These are phyloP conservation scores for Xerocomellus intermedius DNA, from an alignment of 768 basidiomycete species.

Conservation along the genomic window DNA sequence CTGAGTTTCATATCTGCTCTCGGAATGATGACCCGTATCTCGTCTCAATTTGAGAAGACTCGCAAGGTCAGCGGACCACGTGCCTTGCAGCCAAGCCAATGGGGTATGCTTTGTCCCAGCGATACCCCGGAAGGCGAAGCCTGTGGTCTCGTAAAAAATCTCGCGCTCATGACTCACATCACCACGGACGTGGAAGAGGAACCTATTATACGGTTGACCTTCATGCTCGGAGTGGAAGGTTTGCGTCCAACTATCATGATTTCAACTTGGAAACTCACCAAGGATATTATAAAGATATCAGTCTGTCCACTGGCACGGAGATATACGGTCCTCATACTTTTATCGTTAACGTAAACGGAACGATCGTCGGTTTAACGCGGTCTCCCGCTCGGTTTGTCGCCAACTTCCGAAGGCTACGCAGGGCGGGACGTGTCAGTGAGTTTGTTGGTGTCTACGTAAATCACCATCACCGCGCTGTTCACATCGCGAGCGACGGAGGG, in stretches of 20 bases:
- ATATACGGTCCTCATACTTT: slow-evolving; percentile 93
- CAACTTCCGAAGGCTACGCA: slow-evolving; percentile 89
- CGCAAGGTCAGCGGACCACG: slow-evolving; percentile 97
- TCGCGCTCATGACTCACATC: slow-evolving; percentile 99
- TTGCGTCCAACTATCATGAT: slow-evolving; percentile 19
- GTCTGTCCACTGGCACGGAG: slow-evolving; percentile 88
- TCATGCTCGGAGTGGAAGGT: slow-evolving; percentile 98
- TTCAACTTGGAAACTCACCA: slow-evolving; percentile 12
- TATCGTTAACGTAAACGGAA: slow-evolving; percentile 96
- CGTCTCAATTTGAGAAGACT: slow-evolving; percentile 99
- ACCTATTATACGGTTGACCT: slow-evolving; percentile 84
- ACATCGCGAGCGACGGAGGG: slow-evolving; percentile 96
- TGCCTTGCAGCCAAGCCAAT: slow-evolving; percentile 96
- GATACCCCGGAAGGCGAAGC: slow-evolving; percentile 99
- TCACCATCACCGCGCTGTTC: slow-evolving; percentile 90
- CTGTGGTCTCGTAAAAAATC: slow-evolving; percentile 96
- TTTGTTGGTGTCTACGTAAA: slow-evolving; percentile 97
- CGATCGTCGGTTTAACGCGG: slow-evolving; percentile 90
- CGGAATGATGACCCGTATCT: slow-evolving; percentile 99
- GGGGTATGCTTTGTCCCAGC: slow-evolving; percentile 97
- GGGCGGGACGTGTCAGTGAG: slow-evolving; percentile 90
- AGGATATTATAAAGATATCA: slow-evolving; percentile 64
- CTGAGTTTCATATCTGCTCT: slow-evolving; percentile 95
- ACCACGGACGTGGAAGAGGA: slow-evolving; percentile 98
- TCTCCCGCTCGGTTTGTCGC: slow-evolving; percentile 81